phyloP scores from a whole-genome alignment of 805 yeast genomes.

The Schwanniomyces polymorphus region DNA sequence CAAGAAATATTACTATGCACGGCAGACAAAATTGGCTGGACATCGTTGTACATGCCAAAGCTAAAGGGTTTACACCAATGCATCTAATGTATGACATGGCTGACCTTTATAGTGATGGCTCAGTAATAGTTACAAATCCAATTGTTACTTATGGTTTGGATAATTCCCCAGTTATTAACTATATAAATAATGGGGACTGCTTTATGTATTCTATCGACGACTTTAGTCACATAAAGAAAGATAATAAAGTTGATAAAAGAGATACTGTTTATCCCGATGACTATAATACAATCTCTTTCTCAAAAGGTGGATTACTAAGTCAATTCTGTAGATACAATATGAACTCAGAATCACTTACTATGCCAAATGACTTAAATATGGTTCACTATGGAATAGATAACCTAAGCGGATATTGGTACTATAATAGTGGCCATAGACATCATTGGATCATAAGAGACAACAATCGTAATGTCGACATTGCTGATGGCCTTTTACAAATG shows the following conservation, averaged over 20 bases:
- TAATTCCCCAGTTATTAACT: background rate
- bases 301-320: background rate
- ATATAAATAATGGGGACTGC: background rate
- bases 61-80: background rate
- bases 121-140: background rate
- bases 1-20: background rate
- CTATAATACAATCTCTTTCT: background rate
- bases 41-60: background rate
- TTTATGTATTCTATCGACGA: background rate
- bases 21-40: background rate
- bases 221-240: background rate
- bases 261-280: background rate
- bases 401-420: background rate
- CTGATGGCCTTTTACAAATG: slow-evolving; percentile 1
- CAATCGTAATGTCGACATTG: background rate
- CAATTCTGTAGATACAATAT: background rate
- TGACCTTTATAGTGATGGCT: background rate
- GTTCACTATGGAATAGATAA: background rate
- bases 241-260: background rate
- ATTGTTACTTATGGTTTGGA: background rate
- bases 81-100: background rate
- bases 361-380: background rate
- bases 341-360: background rate
- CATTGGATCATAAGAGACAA: background rate
- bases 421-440: background rate